Evolutionary conservation across 805 yeast genomes (phyloP).

Genomic region (Saccharomycopsis fibuligera): DNA sequence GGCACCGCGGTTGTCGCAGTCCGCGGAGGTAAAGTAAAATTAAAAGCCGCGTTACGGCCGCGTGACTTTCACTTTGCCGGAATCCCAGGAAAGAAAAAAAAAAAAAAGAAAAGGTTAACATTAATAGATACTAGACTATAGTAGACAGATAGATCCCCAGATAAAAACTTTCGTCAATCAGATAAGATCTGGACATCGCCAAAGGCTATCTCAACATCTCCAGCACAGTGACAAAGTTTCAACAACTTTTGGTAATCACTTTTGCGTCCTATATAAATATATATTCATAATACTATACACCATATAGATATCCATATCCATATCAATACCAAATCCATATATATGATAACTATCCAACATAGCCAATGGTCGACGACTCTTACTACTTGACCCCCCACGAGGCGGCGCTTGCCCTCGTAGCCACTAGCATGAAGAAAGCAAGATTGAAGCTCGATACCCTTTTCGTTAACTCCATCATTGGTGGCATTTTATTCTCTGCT

Average conservation of each 20-base stretch:
- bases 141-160: no score
- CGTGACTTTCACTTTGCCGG: no score
- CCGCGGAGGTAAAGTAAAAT: no score
- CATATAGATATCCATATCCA: no score
- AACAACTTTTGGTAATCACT: not conserved
- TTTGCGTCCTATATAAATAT: no score
- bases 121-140: no score
- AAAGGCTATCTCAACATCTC: not conserved
- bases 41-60: no score
- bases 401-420: conserved; percentile 77
- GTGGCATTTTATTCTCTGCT: conserved; percentile 60
- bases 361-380: conserved; percentile 37
- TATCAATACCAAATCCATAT: no score
- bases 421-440: conserved; percentile 79
- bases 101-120: no score
- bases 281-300: no score
- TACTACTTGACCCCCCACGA: conserved; percentile 70
- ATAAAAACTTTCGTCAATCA: not conserved
- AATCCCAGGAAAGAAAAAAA: no score
- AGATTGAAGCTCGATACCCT: conserved; percentile 56
- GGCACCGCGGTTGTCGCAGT: no score
- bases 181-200: not conserved
- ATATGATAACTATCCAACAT: not conserved
- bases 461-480: conserved; percentile 58
- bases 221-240: not conserved